These are phyloP conservation scores for Gardenia jasminoides DNA, from an alignment of 257 asterid species.

Conservation along the genomic window DNA sequence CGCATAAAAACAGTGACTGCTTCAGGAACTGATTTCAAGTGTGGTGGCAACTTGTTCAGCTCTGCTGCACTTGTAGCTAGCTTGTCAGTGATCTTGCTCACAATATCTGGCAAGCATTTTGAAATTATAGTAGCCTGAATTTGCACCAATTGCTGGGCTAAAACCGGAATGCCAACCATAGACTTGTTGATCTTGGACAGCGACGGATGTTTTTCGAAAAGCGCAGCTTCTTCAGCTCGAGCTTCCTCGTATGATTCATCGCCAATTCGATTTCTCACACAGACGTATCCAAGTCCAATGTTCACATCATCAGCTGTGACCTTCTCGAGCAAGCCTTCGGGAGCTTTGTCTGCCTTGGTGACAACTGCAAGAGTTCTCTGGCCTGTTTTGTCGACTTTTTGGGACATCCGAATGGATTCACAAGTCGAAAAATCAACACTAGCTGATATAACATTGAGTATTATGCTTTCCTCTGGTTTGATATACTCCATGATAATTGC, in stretches of 20 bases:
- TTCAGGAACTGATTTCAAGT: constrained; percentile 1
- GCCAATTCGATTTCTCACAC: constrained; percentile 20
- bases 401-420: constrained; percentile 21
- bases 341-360: constrained; percentile 13
- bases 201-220: constrained; percentile 7
- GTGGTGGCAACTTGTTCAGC: constrained; percentile 5
- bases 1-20: constrained; percentile 16
- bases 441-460: constrained; percentile 17
- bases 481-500: constrained; percentile 15
- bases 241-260: constrained; percentile 15
- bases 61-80: not conserved
- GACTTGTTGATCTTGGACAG: constrained; percentile 1
- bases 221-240: constrained; percentile 6
- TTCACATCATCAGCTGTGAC: constrained; percentile 11
- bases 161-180: constrained; percentile 16
- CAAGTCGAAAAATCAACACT: constrained; percentile 18
- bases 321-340: constrained; percentile 21
- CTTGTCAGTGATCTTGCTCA: not conserved
- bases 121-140: constrained; percentile 14
- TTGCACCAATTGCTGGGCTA: constrained; percentile 19
- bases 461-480: constrained; percentile 14
- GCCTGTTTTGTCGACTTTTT: constrained; percentile 10
- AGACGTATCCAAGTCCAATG: constrained; percentile 19
- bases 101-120: constrained; percentile 10
- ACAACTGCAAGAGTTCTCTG: constrained; percentile 22